Base-by-base conservation (phyloP, 306 rosid species). In the Herpetospermum pedunculosum region DNA sequence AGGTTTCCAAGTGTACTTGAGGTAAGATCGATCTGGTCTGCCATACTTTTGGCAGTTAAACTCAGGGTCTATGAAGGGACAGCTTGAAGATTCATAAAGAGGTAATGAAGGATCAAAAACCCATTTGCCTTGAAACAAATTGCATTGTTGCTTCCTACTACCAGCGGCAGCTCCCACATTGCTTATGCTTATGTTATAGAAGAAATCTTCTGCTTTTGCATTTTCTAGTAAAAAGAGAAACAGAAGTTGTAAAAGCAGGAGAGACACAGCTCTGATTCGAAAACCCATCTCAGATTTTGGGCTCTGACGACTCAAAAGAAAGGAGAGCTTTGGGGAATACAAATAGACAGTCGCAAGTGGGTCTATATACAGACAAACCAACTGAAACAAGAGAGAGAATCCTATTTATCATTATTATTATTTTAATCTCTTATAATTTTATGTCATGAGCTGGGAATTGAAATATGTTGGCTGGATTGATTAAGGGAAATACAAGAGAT, bases 1-100 rank as follows among this genome's bases (percentile, higher is more conserved):
- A 14, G 78, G 78, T 46, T 75, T 47, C 78, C 78, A 75, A 3
- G 35, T 75, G 57, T 75, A 75, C 30, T 75, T 63, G n/a, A 75
- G 73, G 54, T 75, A 75, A 37, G 25, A 49, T 58, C 29, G 13
- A 49, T 75, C 78, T 11, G 78, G 78, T 21, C 78, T 67, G 37
- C 78, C 78, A 50, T 62, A 60, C 37, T 60, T 47, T 62, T 60
- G 58, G 73, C 78, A 75, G 25, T 63, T 75, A 50, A 75, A 75
- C 37, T 75, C 73, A 34, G 78, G 72, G 73, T 60, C 62, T 19
- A 75, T 63, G 52, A 60, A 60, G 37, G 78, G 63, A 49, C 78
- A 75, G 26, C 15, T 75, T 63, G 60, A 60, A 21, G 62, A 62
- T 5, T 75, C 58, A 67, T 75, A 75, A 14, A 75, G 73, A 29